Evolutionary conservation across 1,139 yeast genomes (phyloP).

Genomic region (Yamadazyma blattariae): DNA sequence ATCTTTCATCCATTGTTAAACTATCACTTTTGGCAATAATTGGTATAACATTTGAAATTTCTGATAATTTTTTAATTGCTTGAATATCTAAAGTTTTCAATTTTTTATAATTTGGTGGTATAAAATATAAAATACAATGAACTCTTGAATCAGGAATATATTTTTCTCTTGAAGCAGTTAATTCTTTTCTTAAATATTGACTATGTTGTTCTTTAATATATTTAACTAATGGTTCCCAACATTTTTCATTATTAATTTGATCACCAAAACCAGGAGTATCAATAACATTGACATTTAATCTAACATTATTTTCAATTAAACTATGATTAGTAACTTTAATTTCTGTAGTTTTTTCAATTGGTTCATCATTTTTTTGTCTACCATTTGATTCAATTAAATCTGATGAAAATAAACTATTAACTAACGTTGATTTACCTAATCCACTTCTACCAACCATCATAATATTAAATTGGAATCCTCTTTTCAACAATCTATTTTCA

Average conservation of each 20-base stretch:
- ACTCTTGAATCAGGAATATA: conserved; percentile 87
- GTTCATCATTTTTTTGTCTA: conserved; percentile 61
- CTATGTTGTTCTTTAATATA: conserved; percentile 97
- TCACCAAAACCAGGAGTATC: conserved; percentile 99
- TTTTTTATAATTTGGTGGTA: conserved; percentile 83
- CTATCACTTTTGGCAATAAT: conserved; percentile 93
- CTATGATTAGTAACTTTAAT: conserved; percentile 69
- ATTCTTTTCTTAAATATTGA: conserved; percentile 87
- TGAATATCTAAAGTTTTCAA: conserved; percentile 79
- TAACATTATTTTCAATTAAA: conserved; percentile 81
- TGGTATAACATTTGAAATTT: conserved; percentile 92
- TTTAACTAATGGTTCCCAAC: conserved; percentile 96
- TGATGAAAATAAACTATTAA: conserved; percentile 86
- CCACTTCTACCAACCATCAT: conserved; percentile 97
- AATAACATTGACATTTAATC: conserved; percentile 78
- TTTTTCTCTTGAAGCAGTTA: conserved; percentile 92
- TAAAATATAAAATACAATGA: conserved; percentile 88
- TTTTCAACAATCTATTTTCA: conserved; percentile 84
- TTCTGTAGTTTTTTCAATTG: conserved; percentile 85
- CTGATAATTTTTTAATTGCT: conserved; percentile 81
- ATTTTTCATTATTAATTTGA: conserved; percentile 90
- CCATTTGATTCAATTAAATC: conserved; percentile 75
- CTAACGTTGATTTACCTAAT: conserved; percentile 86
- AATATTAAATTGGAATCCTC: conserved; percentile 91
- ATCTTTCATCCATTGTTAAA: conserved; percentile 81